These are phyloP conservation scores for Rutidosis leptorrhynchoides DNA, from an alignment of 129 eudicot genomes.

Conservation along the genomic window DNA sequence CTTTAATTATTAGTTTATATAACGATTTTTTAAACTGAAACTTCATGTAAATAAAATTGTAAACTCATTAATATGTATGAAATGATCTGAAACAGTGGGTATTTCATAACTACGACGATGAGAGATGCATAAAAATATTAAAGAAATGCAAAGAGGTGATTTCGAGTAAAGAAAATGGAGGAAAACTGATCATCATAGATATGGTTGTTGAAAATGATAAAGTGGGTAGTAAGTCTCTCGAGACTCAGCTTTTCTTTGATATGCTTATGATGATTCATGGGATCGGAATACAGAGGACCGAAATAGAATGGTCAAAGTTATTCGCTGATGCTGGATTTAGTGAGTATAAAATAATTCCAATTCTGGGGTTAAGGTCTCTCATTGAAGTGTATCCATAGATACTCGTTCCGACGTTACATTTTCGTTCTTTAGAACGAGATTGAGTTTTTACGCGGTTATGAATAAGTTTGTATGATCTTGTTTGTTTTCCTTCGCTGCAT, in stretches of 20 bases:
- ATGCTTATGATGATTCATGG: slow-evolving; percentile 29
- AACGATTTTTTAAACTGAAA: neutral
- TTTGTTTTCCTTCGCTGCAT: too few relatives aligned
- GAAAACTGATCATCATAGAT: slow-evolving; percentile 30
- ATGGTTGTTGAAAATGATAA: slow-evolving; percentile 16
- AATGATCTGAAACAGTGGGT: too few relatives aligned
- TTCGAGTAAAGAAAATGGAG: slow-evolving; percentile 23
- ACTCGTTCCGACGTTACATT: too few relatives aligned
- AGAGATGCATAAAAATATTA: slow-evolving; percentile 18
- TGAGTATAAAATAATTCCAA: slow-evolving; percentile 24
- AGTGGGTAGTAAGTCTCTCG: neutral
- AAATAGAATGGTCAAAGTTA: slow-evolving; percentile 38
- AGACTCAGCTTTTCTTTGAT: slow-evolving; percentile 37
- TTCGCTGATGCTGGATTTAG: slow-evolving; percentile 28
- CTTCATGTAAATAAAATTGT: too few relatives aligned
- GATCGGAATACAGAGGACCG: slow-evolving; percentile 34
- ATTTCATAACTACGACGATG: slow-evolving; percentile 22
- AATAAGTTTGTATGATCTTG: too few relatives aligned
- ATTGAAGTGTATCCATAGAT: slow-evolving; percentile 40
- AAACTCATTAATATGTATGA: too few relatives aligned
- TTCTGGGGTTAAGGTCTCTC: slow-evolving; percentile 39
- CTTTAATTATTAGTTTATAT: neutral
- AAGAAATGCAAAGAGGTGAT: slow-evolving; percentile 31
- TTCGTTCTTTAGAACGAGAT: too few relatives aligned
- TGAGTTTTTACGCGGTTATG: too few relatives aligned